Evolutionary conservation across 106 monocot genomes (phyloP).

Genomic region (Allium cepa): DNA sequence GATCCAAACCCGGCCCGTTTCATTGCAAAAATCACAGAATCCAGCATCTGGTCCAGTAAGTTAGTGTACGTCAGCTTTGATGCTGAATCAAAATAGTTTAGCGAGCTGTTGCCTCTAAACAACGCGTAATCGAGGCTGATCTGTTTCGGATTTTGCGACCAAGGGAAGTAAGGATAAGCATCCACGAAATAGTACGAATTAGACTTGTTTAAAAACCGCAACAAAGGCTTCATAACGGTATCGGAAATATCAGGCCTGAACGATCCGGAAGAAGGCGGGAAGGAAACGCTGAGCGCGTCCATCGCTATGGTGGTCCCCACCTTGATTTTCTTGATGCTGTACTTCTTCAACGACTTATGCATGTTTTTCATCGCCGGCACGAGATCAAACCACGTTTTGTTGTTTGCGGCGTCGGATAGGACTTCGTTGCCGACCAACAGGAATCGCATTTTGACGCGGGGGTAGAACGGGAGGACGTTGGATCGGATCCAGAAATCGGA

Average conservation of each 20-base stretch:
- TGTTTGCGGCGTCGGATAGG: slow-evolving; percentile 51
- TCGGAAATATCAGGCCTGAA: slow-evolving; percentile 73
- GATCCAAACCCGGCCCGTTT: slow-evolving; percentile 29
- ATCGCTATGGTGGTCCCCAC: slow-evolving; percentile 79
- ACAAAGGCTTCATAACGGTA: slow-evolving; percentile 47
- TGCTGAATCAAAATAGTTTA: slow-evolving; percentile 39
- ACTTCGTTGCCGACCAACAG: slow-evolving; percentile 98
- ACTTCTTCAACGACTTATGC: slow-evolving; percentile 20
- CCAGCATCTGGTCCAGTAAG: slow-evolving; percentile 78
- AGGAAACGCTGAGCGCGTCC: slow-evolving; percentile 63
- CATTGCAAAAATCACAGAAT: slow-evolving; percentile 70
- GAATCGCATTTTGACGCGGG: slow-evolving; percentile 43
- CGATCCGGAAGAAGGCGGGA: slow-evolving; percentile 59
- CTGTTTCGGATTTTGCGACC: slow-evolving; percentile 29
- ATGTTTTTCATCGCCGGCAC: slow-evolving; percentile 74
- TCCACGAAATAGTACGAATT: slow-evolving; percentile 72
- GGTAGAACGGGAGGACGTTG: slow-evolving; percentile 59
- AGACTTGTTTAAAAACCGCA: slow-evolving; percentile 47
- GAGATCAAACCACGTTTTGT: slow-evolving; percentile 49
- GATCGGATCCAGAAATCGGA: slow-evolving; percentile 54
- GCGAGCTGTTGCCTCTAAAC: slow-evolving; percentile 14
- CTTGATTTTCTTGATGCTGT: slow-evolving; percentile 39
- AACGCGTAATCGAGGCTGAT: slow-evolving; percentile 73
- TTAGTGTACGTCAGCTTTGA: slow-evolving; percentile 64
- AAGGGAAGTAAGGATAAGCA: slow-evolving; percentile 80